phyloP scores from a whole-genome alignment of 2,329 filamentous ascomycete species.

The Colletotrichum acutatum region DNA sequence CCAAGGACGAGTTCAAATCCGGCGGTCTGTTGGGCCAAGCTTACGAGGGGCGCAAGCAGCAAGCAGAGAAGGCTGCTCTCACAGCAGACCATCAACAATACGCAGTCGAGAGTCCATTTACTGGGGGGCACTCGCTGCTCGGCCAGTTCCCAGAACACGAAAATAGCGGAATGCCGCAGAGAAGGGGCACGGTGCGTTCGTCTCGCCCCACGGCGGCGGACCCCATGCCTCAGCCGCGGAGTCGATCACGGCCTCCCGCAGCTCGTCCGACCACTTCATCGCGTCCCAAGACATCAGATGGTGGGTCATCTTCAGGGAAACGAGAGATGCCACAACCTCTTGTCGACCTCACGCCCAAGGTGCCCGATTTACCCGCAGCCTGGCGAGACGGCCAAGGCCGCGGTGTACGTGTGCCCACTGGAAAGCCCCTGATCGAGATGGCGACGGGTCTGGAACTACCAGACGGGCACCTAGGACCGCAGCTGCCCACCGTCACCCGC shows the following conservation, averaged over 20 bases:
- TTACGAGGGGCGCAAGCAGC: conserved; percentile 60
- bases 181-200: conserved; percentile 47
- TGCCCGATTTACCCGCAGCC: conserved; percentile 71
- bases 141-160: conserved; percentile 47
- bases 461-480: conserved; percentile 18
- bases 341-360: conserved; percentile 74
- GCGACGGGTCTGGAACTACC: conserved; percentile 45
- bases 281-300: conserved; percentile 36
- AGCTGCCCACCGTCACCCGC: conserved; percentile 29
- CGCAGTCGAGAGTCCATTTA: conserved; percentile 32
- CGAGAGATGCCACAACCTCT: conserved; percentile 66
- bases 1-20: conserved; percentile 58
- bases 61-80: conserved; percentile 41
- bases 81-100: conserved; percentile 34
- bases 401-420: conserved; percentile 53
- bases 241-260: conserved; percentile 30
- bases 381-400: conserved; percentile 63
- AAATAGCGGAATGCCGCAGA: conserved; percentile 47
- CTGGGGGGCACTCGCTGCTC: conserved; percentile 55
- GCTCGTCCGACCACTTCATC: conserved; percentile 42
- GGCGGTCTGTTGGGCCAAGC: conserved; percentile 62
- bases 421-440: conserved; percentile 59
- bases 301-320: conserved; percentile 39
- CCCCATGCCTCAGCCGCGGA: conserved; percentile 33
- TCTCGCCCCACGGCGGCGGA: conserved; percentile 36